phyloP scores from a whole-genome alignment of 2,329 filamentous ascomycete genomes.

The Pseudocercospora macadamiae region DNA sequence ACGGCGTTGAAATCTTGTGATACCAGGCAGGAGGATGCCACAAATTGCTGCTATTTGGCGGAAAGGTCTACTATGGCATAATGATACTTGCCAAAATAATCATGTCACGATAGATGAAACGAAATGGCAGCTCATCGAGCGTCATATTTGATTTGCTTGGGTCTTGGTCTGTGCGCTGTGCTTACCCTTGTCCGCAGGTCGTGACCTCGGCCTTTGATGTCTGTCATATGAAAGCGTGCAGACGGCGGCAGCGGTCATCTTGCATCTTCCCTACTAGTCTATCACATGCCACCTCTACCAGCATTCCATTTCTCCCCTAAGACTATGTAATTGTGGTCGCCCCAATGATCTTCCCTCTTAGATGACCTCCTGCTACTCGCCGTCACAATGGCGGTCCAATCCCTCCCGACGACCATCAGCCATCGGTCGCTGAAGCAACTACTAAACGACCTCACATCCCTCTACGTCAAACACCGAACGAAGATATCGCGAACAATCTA shows the following conservation, averaged over 20 bases:
- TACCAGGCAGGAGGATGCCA: background rate
- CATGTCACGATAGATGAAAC: background rate
- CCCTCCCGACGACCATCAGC: conserved; percentile 28
- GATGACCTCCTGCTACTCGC: background rate
- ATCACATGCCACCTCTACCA: background rate
- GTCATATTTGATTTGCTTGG: background rate
- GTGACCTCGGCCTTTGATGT: conserved; percentile 3
- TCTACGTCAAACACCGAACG: conserved; percentile 79
- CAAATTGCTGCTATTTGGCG: background rate
- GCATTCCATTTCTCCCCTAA: background rate
- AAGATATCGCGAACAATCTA: conserved; percentile 83
- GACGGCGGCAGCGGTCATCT: background rate
- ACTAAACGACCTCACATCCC: conserved; percentile 59
- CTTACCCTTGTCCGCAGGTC: background rate
- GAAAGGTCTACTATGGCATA: background rate
- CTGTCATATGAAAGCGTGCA: background rate
- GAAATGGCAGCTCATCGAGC: too few relatives aligned
- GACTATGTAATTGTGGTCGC: background rate
- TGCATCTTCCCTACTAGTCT: background rate
- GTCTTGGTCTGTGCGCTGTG: background rate
- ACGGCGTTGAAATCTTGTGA: background rate
- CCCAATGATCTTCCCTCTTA: background rate
- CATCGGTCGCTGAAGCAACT: conserved; percentile 38
- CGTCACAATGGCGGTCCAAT: conserved; percentile 27
- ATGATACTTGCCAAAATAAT: background rate